Conservation (phyloP, 2,329 filamentous ascomycete genomes). For the Aspergillus flavus region DNA sequence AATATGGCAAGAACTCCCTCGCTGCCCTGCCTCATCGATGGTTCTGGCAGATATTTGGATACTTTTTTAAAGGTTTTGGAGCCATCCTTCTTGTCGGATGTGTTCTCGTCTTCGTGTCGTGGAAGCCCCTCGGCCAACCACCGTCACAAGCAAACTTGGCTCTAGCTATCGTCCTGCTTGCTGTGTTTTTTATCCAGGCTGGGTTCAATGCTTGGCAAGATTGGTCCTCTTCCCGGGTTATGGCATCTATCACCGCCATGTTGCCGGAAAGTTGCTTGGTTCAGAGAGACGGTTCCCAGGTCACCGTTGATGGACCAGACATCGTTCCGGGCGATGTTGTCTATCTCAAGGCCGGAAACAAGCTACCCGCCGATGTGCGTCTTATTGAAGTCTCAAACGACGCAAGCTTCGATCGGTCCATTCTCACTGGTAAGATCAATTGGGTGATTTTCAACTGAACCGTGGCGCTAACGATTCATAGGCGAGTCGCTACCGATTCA, state of each 20-base stretch:
- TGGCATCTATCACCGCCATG: conserved; percentile 79
- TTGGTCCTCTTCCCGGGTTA: conserved; percentile 74
- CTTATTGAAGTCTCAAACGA: conserved; percentile 70
- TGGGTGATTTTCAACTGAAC: not conserved
- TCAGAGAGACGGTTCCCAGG: conserved; percentile 60
- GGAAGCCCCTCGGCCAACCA: conserved; percentile 74
- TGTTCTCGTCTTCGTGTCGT: conserved; percentile 74
- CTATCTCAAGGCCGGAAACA: conserved; percentile 70
- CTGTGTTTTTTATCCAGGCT: conserved; percentile 71
- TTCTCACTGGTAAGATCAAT: conserved; percentile 62
- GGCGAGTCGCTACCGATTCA: conserved; percentile 68
- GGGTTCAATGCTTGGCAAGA: conserved; percentile 73
- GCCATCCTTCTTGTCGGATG: conserved; percentile 68
- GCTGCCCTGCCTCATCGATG: conserved; percentile 66
- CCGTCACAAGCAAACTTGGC: conserved; percentile 71
- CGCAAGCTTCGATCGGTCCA: conserved; percentile 71
- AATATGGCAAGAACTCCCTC: conserved; percentile 69
- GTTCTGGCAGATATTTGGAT: conserved; percentile 62
- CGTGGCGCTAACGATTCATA: conserved; percentile 44
- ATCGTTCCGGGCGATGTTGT: conserved; percentile 74
- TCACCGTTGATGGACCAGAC: conserved; percentile 56
- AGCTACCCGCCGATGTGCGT: conserved; percentile 72
- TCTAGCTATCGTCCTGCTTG: conserved; percentile 70
- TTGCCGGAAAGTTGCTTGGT: conserved; percentile 72
- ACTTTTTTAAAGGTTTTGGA: conserved; percentile 79